Base-by-base conservation (phyloP, 305 asterid species). In the Ajuga reptans region DNA sequence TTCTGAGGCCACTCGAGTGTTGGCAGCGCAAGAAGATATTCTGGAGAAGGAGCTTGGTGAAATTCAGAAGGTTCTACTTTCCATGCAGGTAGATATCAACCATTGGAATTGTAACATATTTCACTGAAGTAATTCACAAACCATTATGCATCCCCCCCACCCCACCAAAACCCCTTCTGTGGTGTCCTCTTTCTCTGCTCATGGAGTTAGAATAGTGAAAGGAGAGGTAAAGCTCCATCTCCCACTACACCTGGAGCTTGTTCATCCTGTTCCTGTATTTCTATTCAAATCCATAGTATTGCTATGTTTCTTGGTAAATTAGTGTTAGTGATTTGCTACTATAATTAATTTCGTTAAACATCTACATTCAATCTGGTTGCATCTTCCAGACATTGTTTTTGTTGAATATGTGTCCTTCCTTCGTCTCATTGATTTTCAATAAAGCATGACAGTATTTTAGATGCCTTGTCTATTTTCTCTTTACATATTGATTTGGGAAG, bases 31-130 rank as follows among this genome's bases (percentile, higher is more conserved):
- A 70, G 96, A 80, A 69, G 94, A 85, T 73, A 72, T 29, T 58
- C 68, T 91, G 75, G 98, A 89, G 88, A 87, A 81, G 81, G 98
- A 89, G 76, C 90, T 91, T 34, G 83, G 89, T 75, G 98, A 91
- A 82, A 81, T 87, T 78, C 96, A 89, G 77, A 89, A 85, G 80
- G 89, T 84, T 85, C 77, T 91, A 14, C 80, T 91, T 75, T 89
- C 96, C 75, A 91, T 91, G 96, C 98, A 91, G 94, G 98, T 91
- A 87, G 2, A 71, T 69, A 33, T 43, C 51, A 15, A 2, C 42
- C 31, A 0, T 31, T 39, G 15, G 46, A 57, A 49, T 69, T 43
- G 1, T 47, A 24, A 17, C 64, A 15, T 53, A 62, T 37, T 47
- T 15, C 9, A 41, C 58, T 18, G 37, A 47, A 37, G 34, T 10